Evolutionary conservation across 352 stramenopile species (phyloP).

Genomic region (Phytopythium aichiense): DNA sequence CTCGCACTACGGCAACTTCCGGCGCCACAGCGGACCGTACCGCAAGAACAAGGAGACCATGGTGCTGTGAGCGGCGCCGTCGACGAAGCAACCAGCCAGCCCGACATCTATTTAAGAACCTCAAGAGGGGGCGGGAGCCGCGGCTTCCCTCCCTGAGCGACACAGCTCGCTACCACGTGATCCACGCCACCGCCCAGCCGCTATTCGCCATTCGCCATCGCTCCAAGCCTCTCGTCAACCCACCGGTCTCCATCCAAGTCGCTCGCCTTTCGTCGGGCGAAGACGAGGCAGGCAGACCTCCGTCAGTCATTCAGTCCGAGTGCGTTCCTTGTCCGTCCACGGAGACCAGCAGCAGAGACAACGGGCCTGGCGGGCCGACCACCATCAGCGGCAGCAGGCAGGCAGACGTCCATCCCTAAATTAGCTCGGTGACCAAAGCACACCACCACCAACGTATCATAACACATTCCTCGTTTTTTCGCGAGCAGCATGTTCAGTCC

Average conservation of each 20-base stretch:
- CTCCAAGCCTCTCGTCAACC: neutral
- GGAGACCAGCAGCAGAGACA: neutral
- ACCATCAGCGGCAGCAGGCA: no score
- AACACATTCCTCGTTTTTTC: neutral
- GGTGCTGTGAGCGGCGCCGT: constrained; percentile 19
- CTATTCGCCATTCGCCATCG: neutral
- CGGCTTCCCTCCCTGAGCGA: neutral
- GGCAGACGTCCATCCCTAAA: neutral
- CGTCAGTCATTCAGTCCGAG: neutral
- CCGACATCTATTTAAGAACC: constrained; percentile 7
- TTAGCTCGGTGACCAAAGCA: neutral
- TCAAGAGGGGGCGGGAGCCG: neutral
- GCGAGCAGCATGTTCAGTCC: neutral
- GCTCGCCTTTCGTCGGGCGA: neutral
- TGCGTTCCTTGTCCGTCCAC: neutral
- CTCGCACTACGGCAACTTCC: constrained; percentile 49
- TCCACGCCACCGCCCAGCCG: neutral
- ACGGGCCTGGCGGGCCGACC: no score
- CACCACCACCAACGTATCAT: neutral
- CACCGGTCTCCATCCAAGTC: neutral
- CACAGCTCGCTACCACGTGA: constrained; percentile 1
- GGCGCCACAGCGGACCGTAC: constrained; percentile 42
- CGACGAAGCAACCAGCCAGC: neutral
- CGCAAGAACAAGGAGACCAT: constrained; percentile 42
- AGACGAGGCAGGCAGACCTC: neutral